phyloP scores from a whole-genome alignment of 2,329 filamentous ascomycete species.

The Didymella segeticola region DNA sequence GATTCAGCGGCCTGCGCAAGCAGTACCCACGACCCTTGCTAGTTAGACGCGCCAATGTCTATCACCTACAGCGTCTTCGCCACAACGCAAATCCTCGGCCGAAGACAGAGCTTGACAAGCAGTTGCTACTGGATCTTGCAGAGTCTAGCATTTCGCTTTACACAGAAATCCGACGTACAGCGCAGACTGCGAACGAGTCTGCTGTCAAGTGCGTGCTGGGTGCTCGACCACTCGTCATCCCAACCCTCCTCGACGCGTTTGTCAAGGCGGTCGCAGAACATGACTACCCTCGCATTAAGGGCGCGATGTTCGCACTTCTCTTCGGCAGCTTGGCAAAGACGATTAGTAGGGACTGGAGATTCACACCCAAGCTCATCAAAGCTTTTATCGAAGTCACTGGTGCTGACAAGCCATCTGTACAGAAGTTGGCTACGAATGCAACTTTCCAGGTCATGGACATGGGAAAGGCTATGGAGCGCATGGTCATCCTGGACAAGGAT shows the following conservation, averaged over 20 bases:
- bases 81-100: slow-evolving; percentile 89
- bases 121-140: slow-evolving; percentile 82
- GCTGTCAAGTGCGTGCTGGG: slow-evolving; percentile 91
- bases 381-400: slow-evolving; percentile 88
- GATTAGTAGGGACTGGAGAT: slow-evolving; percentile 90
- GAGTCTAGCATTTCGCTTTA: slow-evolving; percentile 90
- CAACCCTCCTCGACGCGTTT: slow-evolving; percentile 80
- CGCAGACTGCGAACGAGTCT: slow-evolving; percentile 90
- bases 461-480: slow-evolving; percentile 83
- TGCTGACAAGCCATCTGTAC: slow-evolving; percentile 93
- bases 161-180: slow-evolving; percentile 92
- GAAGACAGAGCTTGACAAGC: slow-evolving; percentile 89
- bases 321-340: slow-evolving; percentile 90
- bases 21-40: slow-evolving; percentile 91
- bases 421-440: slow-evolving; percentile 81
- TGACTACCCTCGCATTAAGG: slow-evolving; percentile 92
- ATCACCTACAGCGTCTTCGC: slow-evolving; percentile 90
- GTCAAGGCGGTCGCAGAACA: slow-evolving; percentile 78
- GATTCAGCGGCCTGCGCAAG: slow-evolving; percentile 90
- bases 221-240: slow-evolving; percentile 86
- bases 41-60: slow-evolving; percentile 89
- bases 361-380: slow-evolving; percentile 86
- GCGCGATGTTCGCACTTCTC: slow-evolving; percentile 86
- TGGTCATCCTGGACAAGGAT: slow-evolving; percentile 79
- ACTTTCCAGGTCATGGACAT: slow-evolving; percentile 91